Conservation (phyloP, 257 asterid species). For the Penstemon eatonii region DNA sequence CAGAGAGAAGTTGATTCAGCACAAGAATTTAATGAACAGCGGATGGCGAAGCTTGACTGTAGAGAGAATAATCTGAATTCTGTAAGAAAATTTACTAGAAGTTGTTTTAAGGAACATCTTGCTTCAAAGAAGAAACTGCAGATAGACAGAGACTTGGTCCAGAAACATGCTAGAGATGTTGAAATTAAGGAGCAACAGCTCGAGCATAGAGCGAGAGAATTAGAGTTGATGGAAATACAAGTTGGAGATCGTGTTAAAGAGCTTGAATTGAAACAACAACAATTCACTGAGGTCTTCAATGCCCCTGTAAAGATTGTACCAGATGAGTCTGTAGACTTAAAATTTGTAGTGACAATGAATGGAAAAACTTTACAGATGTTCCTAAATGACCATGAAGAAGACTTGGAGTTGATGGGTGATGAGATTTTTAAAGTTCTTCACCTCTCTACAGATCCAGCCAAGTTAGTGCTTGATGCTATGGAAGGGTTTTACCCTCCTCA, state of each 20-base stretch:
- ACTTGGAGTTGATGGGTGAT: conserved; percentile 39
- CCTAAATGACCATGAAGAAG: conserved; percentile 42
- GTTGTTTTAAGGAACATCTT: conserved; percentile 34
- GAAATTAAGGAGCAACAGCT: conserved; percentile 32
- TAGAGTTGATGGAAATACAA: conserved; percentile 29
- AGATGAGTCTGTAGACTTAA: conserved; percentile 34
- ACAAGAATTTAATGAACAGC: conserved; percentile 24
- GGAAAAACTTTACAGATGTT: conserved; percentile 48
- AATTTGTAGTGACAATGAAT: conserved; percentile 42
- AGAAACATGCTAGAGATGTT: conserved; percentile 32
- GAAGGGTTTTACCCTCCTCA: conserved; percentile 53
- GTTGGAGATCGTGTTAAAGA: conserved; percentile 19
- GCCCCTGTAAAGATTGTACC: conserved; percentile 23
- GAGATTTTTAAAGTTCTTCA: conserved; percentile 44
- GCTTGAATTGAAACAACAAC: conserved; percentile 26
- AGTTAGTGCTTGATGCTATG: conserved; percentile 59
- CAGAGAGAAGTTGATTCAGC: conserved; percentile 31
- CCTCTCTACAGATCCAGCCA: conserved; percentile 51
- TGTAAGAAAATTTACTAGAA: conserved; percentile 26
- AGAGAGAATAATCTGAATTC: conserved; percentile 41
- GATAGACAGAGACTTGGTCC: conserved; percentile 35
- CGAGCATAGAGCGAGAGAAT: conserved; percentile 30
- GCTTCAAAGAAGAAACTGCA: conserved; percentile 32
- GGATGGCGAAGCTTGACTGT: conserved; percentile 29
- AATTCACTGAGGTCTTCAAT: conserved; percentile 16